Conservation (phyloP, 495 filamentous ascomycete genomes). For the Daldinia bambusicola region DNA sequence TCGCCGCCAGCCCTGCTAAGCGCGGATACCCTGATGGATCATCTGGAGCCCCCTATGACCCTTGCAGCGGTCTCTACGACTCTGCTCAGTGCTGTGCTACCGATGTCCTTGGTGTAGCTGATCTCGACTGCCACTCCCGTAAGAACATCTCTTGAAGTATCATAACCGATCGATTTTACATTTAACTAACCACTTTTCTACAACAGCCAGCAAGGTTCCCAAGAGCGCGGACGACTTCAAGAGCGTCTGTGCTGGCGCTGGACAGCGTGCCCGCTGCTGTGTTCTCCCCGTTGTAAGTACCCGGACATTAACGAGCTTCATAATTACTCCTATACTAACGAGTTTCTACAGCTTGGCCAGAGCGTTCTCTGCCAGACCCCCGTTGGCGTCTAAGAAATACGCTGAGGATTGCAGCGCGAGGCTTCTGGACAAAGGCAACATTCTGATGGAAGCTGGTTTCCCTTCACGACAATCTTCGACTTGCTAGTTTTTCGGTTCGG, state of each 20-base stretch:
- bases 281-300: slow-evolving; percentile 46
- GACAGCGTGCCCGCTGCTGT: slow-evolving; percentile 47
- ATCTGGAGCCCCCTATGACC: slow-evolving; percentile 23
- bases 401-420: background rate
- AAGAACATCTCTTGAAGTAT: slow-evolving; percentile 33
- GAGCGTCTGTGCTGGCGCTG: slow-evolving; percentile 26
- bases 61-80: slow-evolving; percentile 44
- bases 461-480: background rate
- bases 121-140: slow-evolving; percentile 59
- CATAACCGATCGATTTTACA: background rate
- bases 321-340: slow-evolving; percentile 16
- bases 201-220: slow-evolving; percentile 28
- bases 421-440: slow-evolving; percentile 7
- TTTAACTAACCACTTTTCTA: slow-evolving; percentile 19
- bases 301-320: background rate
- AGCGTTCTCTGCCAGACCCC: slow-evolving; percentile 44
- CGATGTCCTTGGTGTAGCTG: slow-evolving; percentile 58
- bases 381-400: slow-evolving; percentile 30
- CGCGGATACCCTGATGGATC: slow-evolving; percentile 10
- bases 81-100: slow-evolving; percentile 57
- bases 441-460: background rate
- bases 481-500: background rate
- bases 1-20: slow-evolving; percentile 48
- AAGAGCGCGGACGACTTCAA: slow-evolving; percentile 31
- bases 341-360: slow-evolving; percentile 33